Base-by-base conservation (phyloP, 2,329 filamentous ascomycete genomes). In the Pseudogymnoascus sp. region DNA sequence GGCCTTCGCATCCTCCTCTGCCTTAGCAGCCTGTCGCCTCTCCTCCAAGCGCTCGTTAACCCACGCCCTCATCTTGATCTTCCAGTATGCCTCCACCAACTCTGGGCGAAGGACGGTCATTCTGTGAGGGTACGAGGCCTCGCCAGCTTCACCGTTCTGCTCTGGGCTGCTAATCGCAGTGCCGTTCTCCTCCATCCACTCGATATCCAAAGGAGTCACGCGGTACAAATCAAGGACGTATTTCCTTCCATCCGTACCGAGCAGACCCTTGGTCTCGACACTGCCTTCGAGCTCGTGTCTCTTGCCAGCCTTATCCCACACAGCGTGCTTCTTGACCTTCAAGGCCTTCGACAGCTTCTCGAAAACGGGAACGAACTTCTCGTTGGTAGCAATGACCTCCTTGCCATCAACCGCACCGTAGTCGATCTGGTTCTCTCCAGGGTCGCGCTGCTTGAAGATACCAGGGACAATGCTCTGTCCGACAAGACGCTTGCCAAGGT, bases 371-470 rank as follows among this genome's bases (percentile, higher is more conserved):
- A 85, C 85, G 69, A 99, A 99, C 18, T 87, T 85, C 71, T 95
- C 87, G 70, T 97, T 91, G 11, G 90, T 89, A 0, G 94, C 92
- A 59, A 99, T 90, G 25, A 96, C 84, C 67, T 99, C 94, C 76
- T 96, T 96, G 66, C 95, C 94, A 73, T 99, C 94, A 32, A 97
- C 94, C 66, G 93, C 94, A 71, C 94, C 94, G 71, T 99, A 99
- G 73, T 99, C 94, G 68, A 99, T 97, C 75, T 97, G 94, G 75
- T 96, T 94, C 82, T 99, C 94, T 59, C 92, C 94, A 30, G 92
- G 91, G 70, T 97, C 94, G 35, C 93, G 87, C 77, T 97, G 94
- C 79, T 97, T 97, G 82, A 99, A 99, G 70, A 99, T 99, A 63
- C 94, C 95, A 4, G 94, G 94, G 16, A 99, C 94, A 65, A 99